phyloP scores from a whole-genome alignment of 2,329 filamentous ascomycete genomes.

The Cladorrhinum sp. region DNA sequence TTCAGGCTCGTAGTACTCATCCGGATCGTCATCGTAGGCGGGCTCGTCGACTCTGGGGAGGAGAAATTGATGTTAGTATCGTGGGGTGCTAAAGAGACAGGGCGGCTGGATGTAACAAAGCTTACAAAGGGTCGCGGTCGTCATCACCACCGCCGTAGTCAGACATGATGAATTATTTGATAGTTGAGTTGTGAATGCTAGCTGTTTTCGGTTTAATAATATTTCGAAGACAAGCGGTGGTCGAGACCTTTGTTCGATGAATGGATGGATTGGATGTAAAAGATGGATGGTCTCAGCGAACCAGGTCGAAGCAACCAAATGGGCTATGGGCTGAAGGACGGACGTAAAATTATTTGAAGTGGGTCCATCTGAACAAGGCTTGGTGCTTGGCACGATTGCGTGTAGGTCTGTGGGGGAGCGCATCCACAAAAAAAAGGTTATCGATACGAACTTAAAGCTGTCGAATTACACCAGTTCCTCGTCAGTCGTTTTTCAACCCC shows the following conservation, averaged over 20 bases:
- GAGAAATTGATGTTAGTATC: conserved; percentile 4
- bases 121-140: conserved; percentile 46
- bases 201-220: conserved; percentile 1
- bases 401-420: conserved; percentile 8
- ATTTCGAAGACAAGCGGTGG: background rate
- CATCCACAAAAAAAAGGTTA: conserved; percentile 22
- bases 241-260: conserved; percentile 12
- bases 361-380: conserved; percentile 1
- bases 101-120: background rate
- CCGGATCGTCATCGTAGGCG: conserved; percentile 67
- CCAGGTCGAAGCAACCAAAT: background rate
- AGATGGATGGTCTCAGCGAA: background rate
- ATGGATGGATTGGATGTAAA: conserved; percentile 11
- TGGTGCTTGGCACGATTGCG: no score
- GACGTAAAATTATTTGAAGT: conserved; percentile 8
- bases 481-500: background rate
- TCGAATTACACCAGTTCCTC: background rate
- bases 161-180: conserved; percentile 53
- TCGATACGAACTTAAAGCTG: conserved; percentile 1
- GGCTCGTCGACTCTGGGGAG: conserved; percentile 62
- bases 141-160: conserved; percentile 69
- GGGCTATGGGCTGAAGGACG: conserved; percentile 2
- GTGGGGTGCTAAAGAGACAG: background rate
- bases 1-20: conserved; percentile 57
- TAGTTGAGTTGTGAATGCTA: background rate